phyloP scores from a whole-genome alignment of 2,329 filamentous ascomycete genomes.

The Mycosphaerella sp. region DNA sequence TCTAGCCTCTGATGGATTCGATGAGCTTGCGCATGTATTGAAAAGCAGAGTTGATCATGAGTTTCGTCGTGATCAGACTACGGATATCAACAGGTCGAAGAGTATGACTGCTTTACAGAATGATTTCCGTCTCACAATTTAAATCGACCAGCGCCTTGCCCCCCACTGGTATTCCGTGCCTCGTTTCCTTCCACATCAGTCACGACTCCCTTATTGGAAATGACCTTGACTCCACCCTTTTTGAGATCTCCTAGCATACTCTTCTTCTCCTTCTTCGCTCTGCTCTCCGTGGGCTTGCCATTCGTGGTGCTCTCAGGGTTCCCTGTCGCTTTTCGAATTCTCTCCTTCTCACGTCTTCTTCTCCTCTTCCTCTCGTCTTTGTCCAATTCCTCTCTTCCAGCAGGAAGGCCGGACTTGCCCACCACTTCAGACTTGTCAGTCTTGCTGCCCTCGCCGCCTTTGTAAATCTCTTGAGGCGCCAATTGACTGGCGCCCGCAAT shows the following conservation, averaged over 20 bases:
- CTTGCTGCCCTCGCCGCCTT: conserved; percentile 54
- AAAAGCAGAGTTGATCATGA: too few relatives aligned
- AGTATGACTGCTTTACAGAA: too few relatives aligned
- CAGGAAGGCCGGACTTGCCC: conserved; percentile 64
- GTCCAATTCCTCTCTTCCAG: conserved; percentile 78
- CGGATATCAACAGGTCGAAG: too few relatives aligned
- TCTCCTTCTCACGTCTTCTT: conserved; percentile 67
- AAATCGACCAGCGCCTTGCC: conserved; percentile 28
- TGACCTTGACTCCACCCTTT: conserved; percentile 84
- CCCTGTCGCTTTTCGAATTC: conserved; percentile 62
- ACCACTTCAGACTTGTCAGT: conserved; percentile 62
- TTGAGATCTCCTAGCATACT: conserved; percentile 61
- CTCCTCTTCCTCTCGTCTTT: conserved; percentile 77
- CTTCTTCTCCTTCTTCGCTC: conserved; percentile 46
- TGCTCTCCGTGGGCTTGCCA: conserved; percentile 33
- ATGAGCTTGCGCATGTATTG: too few relatives aligned
- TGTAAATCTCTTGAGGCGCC: conserved; percentile 91
- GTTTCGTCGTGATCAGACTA: too few relatives aligned
- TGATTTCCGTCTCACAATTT: conserved; percentile 25
- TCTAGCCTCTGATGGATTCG: too few relatives aligned
- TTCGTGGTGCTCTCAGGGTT: conserved; percentile 37
- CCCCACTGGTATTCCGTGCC: conserved; percentile 37
- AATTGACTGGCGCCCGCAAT: conserved; percentile 65
- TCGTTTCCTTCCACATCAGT: conserved; percentile 78
- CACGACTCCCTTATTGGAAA: conserved; percentile 82